phyloP scores from a whole-genome alignment of 1,139 yeast genomes.

The Zygosaccharomyces pseudobailii region DNA sequence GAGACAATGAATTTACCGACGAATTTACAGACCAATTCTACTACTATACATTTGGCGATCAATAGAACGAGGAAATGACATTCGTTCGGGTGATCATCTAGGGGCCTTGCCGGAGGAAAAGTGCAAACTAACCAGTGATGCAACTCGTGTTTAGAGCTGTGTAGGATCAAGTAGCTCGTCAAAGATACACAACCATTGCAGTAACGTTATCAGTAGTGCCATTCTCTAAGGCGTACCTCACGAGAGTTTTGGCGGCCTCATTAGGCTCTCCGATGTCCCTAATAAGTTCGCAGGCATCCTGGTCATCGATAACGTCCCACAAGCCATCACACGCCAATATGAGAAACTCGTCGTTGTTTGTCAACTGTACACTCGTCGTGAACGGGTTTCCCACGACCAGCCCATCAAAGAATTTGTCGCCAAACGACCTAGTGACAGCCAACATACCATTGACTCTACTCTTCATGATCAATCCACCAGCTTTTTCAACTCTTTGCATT shows the following conservation, averaged over 20 bases:
- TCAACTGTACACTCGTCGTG: slow-evolving; percentile 82
- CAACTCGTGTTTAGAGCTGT: slow-evolving; percentile 1
- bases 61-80: not conserved
- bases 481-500: slow-evolving; percentile 63
- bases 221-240: slow-evolving; percentile 71
- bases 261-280: slow-evolving; percentile 53
- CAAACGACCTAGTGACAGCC: slow-evolving; percentile 91
- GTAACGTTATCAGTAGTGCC: slow-evolving; percentile 91
- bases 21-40: not conserved
- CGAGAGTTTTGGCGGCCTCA: slow-evolving; percentile 62
- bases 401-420: slow-evolving; percentile 91
- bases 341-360: slow-evolving; percentile 58
- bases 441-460: slow-evolving; percentile 93
- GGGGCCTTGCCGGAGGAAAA: not conserved
- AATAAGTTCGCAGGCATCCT: slow-evolving; percentile 70
- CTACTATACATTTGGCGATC: slow-evolving; percentile 2
- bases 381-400: slow-evolving; percentile 88
- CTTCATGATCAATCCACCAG: slow-evolving; percentile 86
- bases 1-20: not conserved
- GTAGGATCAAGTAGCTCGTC: slow-evolving; percentile 6
- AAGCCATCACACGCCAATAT: slow-evolving; percentile 92
- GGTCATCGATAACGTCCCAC: slow-evolving; percentile 89
- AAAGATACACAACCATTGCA: slow-evolving; percentile 65
- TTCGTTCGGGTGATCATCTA: not conserved
- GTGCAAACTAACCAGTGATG: not conserved